These are phyloP conservation scores for Rhizoclosmatium globosum DNA, from an alignment of 192 early-diverging fungal genomes.

Conservation along the genomic window DNA sequence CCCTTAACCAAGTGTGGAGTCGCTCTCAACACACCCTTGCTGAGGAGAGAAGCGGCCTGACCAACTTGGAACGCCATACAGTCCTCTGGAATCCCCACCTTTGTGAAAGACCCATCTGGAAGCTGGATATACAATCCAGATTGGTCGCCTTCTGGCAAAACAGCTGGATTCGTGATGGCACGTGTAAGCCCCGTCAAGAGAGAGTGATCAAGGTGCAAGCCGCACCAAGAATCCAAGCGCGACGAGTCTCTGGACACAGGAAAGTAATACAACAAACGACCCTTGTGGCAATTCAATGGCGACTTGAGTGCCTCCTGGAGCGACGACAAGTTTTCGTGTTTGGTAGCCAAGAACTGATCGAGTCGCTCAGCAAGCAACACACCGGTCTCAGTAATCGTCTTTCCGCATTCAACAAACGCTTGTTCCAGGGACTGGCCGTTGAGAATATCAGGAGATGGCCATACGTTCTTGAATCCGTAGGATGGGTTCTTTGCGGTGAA, in stretches of 20 bases:
- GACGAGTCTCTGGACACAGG: conserved; percentile 47
- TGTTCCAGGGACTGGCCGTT: not conserved
- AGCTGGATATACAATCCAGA: conserved; percentile 70
- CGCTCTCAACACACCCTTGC: conserved; percentile 60
- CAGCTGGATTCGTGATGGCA: conserved; percentile 59
- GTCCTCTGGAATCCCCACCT: conserved; percentile 67
- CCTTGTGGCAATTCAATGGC: conserved; percentile 52
- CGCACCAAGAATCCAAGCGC: conserved; percentile 71
- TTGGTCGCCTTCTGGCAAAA: conserved; percentile 35
- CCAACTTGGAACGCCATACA: conserved; percentile 75
- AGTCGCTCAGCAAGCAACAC: conserved; percentile 61
- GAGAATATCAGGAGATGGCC: conserved; percentile 47
- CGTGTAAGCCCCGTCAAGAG: conserved; percentile 70
- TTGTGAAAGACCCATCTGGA: conserved; percentile 52
- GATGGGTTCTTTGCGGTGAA: conserved; percentile 59
- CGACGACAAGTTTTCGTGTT: conserved; percentile 20
- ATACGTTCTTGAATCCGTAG: conserved; percentile 64
- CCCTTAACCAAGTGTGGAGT: conserved; percentile 75
- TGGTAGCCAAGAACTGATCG: conserved; percentile 60
- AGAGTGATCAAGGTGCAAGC: conserved; percentile 74
- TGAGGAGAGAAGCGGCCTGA: conserved; percentile 65
- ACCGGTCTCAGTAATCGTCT: conserved; percentile 65
- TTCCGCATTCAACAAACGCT: conserved; percentile 58
- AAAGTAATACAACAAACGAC: conserved; percentile 75
- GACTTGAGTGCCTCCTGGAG: conserved; percentile 59